Evolutionary conservation across 2,329 filamentous ascomycete species (phyloP).

Genomic region (Aspergillus jensenii): DNA sequence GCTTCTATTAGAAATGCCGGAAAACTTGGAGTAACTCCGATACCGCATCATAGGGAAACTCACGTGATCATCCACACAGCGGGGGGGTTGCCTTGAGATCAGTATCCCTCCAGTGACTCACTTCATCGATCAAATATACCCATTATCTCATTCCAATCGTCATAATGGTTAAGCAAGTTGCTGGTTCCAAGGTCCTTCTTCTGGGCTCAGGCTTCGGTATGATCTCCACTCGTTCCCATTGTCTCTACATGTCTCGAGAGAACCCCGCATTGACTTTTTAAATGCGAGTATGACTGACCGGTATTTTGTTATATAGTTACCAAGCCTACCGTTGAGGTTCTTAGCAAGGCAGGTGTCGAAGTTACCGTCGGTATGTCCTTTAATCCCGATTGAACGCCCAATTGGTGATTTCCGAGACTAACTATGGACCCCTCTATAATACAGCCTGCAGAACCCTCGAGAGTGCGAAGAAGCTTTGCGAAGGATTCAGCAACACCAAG

Average conservation of each 20-base stretch:
- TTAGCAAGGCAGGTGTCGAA: constrained; percentile 59
- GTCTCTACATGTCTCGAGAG: neutral
- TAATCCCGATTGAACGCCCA: neutral
- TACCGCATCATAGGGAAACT: neutral
- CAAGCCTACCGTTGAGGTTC: constrained; percentile 64
- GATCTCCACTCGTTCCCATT: neutral
- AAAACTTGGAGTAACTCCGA: constrained; percentile 8
- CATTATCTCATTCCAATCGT: constrained; percentile 6
- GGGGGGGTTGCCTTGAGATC: neutral
- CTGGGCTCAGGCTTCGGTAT: constrained; percentile 41
- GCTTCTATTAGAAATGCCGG: too few species aligned
- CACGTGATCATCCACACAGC: constrained; percentile 8
- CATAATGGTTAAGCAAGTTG: constrained; percentile 38
- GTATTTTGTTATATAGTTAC: constrained; percentile 45
- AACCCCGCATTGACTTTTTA: constrained; percentile 17
- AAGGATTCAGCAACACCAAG: constrained; percentile 68
- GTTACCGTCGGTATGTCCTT: constrained; percentile 63
- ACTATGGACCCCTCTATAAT: neutral
- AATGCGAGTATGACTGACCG: constrained; percentile 6
- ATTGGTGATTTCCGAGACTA: neutral
- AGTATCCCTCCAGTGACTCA: constrained; percentile 1
- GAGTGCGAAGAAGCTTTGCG: constrained; percentile 71
- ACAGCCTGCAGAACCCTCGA: constrained; percentile 79
- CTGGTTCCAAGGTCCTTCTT: constrained; percentile 41
- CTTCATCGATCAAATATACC: constrained; percentile 16